These are phyloP conservation scores for Colletotrichum tabaci DNA, from an alignment of 2,329 filamentous ascomycete genomes.

Conservation along the genomic window DNA sequence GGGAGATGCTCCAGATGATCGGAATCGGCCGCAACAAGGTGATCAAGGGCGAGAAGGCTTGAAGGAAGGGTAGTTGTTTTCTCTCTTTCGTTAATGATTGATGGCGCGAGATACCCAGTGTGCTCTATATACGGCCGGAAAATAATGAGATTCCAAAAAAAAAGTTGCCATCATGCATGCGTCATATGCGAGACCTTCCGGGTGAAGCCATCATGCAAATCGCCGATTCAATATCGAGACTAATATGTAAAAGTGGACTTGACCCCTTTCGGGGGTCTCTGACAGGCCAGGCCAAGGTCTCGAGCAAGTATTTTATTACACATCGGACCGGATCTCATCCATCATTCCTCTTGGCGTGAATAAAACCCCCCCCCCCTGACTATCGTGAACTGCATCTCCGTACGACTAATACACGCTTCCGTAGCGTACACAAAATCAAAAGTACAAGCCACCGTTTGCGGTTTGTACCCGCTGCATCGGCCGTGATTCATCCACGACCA, in stretches of 20 bases:
- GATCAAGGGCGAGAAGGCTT: constrained; percentile 43
- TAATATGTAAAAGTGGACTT: neutral
- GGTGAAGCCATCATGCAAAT: neutral
- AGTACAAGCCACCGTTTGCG: neutral
- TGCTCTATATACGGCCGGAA: constrained; percentile 4
- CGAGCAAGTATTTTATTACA: neutral
- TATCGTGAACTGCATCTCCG: no score
- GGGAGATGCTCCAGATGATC: constrained; percentile 65
- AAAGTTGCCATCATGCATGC: constrained; percentile 7
- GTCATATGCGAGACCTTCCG: no score
- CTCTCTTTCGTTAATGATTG: neutral
- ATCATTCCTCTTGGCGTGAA: neutral
- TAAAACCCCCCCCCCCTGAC: no score
- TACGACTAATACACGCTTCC: neutral
- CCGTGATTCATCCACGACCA: neutral
- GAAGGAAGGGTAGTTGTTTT: neutral
- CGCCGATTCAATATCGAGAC: neutral
- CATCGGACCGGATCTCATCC: neutral
- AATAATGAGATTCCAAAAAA: neutral
- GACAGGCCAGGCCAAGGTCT: neutral
- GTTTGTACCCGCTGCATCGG: neutral
- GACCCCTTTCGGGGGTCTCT: neutral
- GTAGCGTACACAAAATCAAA: neutral
- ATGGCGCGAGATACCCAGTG: constrained; percentile 23
- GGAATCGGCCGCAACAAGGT: constrained; percentile 52